Base-by-base conservation (phyloP, 306 rosid species). In the Rosa persica region DNA sequence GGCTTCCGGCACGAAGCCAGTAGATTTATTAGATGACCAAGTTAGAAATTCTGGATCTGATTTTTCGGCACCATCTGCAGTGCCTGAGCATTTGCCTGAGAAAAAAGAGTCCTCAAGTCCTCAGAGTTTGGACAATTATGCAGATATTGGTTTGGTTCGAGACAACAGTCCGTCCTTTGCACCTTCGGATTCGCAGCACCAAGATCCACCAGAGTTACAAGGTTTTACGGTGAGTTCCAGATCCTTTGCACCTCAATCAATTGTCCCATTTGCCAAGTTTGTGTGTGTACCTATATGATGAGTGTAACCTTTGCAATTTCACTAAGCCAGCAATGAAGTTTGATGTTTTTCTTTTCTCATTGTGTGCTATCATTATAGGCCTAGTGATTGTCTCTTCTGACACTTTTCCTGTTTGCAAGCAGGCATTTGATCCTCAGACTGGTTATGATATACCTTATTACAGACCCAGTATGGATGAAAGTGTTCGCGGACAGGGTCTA, bases 351-450 rank as follows among this genome's bases (percentile, higher is more conserved):
- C 25, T 81, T 20, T 19, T 22, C 54, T 57, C 43, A 60, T 51
- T 47, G 9, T 34, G 8, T 64, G n/a, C 19, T 43, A 25, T 7
- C 6, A 38, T 43, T 12, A 44, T 49, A 36, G 62, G n/a, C 22
- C 73, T 71, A 46, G 20, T 67, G 40, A 44, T 42, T 6, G 46
- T 40, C 51, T 15, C 19, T 80, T 83, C 88, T 85, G 75, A 88
- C 76, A 0, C 57, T 73, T 79, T 39, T 62, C 36, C 68, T 48
- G 25, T 87, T 79, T 80, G 47, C 58, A 75, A 76, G 79, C 92
- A 96, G 99, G 98, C 97, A 6, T 96, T 93, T n/a, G 97, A 96
- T 84, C 88, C 91, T 66, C 94, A 91, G 70, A 65, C 88, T 73
- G 89, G 94, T 83, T 93, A 91, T 73, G 93, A 91, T 77, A 86